Conservation (phyloP, 2,329 filamentous ascomycete genomes). For the Helotiales sp. region DNA sequence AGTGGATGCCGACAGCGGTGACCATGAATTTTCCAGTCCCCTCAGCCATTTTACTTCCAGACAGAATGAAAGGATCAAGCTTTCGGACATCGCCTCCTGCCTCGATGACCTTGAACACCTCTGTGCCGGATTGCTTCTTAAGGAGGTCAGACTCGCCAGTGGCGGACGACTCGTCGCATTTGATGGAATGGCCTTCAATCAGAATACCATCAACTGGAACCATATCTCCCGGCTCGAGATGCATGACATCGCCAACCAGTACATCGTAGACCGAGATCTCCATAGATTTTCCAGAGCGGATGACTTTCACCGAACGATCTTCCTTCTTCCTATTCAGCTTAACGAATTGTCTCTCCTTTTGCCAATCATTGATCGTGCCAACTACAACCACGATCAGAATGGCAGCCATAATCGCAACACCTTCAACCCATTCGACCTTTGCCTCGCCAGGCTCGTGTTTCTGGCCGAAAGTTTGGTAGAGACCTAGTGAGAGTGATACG, state of each 20-base stretch:
- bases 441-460: constrained; percentile 47
- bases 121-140: constrained; percentile 65
- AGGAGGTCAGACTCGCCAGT: constrained; percentile 76
- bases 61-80: constrained; percentile 77
- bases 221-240: constrained; percentile 71
- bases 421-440: constrained; percentile 77
- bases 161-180: constrained; percentile 75
- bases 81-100: constrained; percentile 58
- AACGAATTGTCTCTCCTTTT: constrained; percentile 74
- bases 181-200: constrained; percentile 67
- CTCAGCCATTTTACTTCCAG: constrained; percentile 74
- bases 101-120: constrained; percentile 66
- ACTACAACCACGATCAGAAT: constrained; percentile 76
- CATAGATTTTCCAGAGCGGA: constrained; percentile 68
- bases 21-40: constrained; percentile 76
- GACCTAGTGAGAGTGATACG: constrained; percentile 72
- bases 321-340: constrained; percentile 64
- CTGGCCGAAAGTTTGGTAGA: constrained; percentile 69
- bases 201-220: constrained; percentile 74
- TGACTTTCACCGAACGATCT: constrained; percentile 67
- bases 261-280: constrained; percentile 70
- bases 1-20: constrained; percentile 73
- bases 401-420: constrained; percentile 75
- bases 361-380: constrained; percentile 73
- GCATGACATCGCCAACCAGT: constrained; percentile 71